phyloP scores from a whole-genome alignment of 306 rosid species.

The Begonia loranthoides region DNA sequence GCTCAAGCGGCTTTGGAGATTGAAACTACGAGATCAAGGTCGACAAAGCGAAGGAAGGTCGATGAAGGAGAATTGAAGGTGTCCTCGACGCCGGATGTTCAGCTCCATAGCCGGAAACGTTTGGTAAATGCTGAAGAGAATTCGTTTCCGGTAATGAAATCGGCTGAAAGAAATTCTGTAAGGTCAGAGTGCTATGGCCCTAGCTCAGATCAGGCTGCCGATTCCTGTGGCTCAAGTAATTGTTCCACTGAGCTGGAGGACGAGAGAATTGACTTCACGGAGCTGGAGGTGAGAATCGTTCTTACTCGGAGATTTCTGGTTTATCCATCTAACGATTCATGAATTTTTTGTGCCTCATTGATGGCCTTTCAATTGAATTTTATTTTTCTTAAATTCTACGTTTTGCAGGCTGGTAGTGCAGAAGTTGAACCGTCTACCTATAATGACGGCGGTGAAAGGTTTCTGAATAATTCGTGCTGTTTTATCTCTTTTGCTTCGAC shows the following conservation, averaged over 20 bases:
- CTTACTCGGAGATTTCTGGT: constrained; percentile 5
- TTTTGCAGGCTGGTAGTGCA: constrained; percentile 47
- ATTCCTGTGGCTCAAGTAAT: constrained; percentile 66
- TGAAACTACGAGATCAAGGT: constrained; percentile 12
- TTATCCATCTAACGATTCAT: constrained; percentile 5
- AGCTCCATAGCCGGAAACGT: constrained; percentile 11
- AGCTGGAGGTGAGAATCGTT: constrained; percentile 47
- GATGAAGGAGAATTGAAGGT: constrained; percentile 13
- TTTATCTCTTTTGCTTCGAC: neutral
- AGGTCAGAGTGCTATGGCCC: constrained; percentile 15
- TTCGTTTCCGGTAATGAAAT: neutral
- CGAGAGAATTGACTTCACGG: constrained; percentile 25
- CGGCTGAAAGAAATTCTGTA: neutral
- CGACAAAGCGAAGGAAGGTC: constrained; percentile 33
- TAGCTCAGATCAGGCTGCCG: constrained; percentile 20
- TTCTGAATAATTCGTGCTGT: constrained; percentile 2
- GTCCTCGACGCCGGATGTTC: constrained; percentile 22
- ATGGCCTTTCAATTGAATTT: neutral
- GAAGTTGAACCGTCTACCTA: constrained; percentile 53
- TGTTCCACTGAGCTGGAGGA: constrained; percentile 28
- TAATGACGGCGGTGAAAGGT: constrained; percentile 49
- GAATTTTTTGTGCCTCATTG: neutral
- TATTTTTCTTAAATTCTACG: neutral
- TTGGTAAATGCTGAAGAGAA: constrained; percentile 2
- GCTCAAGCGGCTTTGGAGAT: constrained; percentile 36